phyloP scores from a whole-genome alignment of 805 yeast genomes.

The Hanseniaspora valbyensis region DNA sequence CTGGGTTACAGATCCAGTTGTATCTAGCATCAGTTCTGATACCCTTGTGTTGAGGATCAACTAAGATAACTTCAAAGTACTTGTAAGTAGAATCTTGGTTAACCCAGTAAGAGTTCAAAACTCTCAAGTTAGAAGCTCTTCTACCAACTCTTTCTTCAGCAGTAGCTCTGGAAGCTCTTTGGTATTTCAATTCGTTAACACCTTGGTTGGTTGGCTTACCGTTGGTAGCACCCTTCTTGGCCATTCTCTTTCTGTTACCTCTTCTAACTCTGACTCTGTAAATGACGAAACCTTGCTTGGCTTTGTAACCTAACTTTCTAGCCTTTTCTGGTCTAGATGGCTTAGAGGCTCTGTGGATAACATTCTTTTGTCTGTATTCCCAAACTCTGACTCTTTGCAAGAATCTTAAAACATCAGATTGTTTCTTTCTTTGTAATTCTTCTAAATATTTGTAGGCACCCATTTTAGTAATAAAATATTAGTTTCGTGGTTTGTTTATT shows the following conservation, averaged over 20 bases:
- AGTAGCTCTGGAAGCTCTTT: slow-evolving; percentile 92
- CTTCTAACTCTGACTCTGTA: slow-evolving; percentile 99
- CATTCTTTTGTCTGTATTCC: slow-evolving; percentile 99
- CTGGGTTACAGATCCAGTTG: slow-evolving; percentile 99
- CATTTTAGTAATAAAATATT: slow-evolving; percentile 40
- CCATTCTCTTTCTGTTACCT: slow-evolving; percentile 99
- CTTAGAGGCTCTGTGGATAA: slow-evolving; percentile 96
- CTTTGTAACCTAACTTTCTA: slow-evolving; percentile 99
- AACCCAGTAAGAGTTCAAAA: slow-evolving; percentile 98
- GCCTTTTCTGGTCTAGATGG: slow-evolving; percentile 99
- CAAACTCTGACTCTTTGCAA: slow-evolving; percentile 99
- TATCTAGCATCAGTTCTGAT: slow-evolving; percentile 96
- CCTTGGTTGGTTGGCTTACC: slow-evolving; percentile 99
- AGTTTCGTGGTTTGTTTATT: slow-evolving; percentile 15
- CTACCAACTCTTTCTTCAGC: slow-evolving; percentile 99
- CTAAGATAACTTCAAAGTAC: slow-evolving; percentile 95
- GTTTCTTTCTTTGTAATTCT: slow-evolving; percentile 99
- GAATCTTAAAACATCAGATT: slow-evolving; percentile 98
- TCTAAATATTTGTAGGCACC: slow-evolving; percentile 99
- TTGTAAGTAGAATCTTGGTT: slow-evolving; percentile 99
- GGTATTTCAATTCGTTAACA: slow-evolving; percentile 98
- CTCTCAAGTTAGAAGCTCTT: slow-evolving; percentile 97
- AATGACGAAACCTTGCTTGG: slow-evolving; percentile 98
- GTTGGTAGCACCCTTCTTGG: slow-evolving; percentile 99
- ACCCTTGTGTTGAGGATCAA: slow-evolving; percentile 97